A percentile compares a stretch with the other conserved stretches of the same genome.
Evolutionary conservation across 768 basidiomycete species (phyloP).

Genomic region (Mycena chlorophos): DNA sequence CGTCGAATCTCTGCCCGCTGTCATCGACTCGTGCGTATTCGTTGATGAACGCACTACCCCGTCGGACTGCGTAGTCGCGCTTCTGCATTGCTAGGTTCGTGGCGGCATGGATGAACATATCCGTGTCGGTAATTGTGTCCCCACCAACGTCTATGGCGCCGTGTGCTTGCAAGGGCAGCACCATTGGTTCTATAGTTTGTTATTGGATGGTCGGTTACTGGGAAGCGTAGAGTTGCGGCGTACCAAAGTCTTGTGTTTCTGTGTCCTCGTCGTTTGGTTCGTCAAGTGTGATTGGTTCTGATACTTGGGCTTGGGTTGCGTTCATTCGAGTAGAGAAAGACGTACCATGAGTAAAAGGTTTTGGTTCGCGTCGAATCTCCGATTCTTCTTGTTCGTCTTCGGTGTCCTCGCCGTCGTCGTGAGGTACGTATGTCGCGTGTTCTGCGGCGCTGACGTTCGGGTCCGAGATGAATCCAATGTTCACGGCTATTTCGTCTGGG

Average conservation of each 20-base stretch:
- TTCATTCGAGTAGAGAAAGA: not conserved
- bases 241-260: not conserved
- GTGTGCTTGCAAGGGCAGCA: not conserved
- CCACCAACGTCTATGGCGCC: not conserved
- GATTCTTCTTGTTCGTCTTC: not conserved
- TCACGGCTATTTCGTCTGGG: constrained; percentile 29
- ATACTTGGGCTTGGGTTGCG: not conserved
- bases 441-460: constrained; percentile 24
- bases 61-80: constrained; percentile 4
- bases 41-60: constrained; percentile 27
- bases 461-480: constrained; percentile 23
- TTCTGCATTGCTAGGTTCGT: not conserved
- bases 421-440: constrained; percentile 33
- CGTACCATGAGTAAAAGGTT: not conserved
- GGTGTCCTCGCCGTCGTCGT: not conserved
- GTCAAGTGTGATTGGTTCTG: not conserved
- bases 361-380: not conserved
- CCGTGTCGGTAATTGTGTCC: not conserved
- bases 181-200: not conserved
- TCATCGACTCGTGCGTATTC: constrained; percentile 26
- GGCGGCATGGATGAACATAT: not conserved
- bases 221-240: not conserved
- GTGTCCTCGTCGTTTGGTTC: not conserved
- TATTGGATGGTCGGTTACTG: not conserved
- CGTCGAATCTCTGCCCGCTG: constrained; percentile 15